phyloP scores from a whole-genome alignment of 23 red algal genomes.

The Gracilaria domingensis region DNA sequence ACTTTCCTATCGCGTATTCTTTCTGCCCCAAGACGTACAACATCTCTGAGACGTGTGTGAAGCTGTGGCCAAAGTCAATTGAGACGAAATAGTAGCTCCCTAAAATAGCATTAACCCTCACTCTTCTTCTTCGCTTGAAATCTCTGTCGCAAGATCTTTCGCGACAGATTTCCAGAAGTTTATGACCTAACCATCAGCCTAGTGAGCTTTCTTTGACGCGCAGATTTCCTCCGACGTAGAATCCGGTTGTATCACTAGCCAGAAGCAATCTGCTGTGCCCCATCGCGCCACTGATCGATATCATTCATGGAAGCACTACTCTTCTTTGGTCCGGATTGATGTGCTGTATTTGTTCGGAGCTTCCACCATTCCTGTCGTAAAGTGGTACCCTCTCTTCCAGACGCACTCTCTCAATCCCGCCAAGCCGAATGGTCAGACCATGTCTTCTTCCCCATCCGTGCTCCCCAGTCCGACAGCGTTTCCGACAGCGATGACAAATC shows the following conservation, averaged over 20 bases:
- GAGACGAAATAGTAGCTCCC: not conserved
- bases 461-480: constrained; percentile 55
- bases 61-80: not conserved
- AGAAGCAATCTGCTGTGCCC: not conserved
- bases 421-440: constrained; percentile 59
- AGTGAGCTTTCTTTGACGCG: not conserved
- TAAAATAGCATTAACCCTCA: no score
- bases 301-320: not conserved
- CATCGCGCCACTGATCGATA: constrained; percentile 42
- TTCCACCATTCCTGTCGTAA: constrained; percentile 34
- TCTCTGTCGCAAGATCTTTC: constrained; percentile 4
- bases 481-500: not conserved
- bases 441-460: constrained; percentile 20
- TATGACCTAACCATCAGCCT: constrained; percentile 1
- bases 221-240: not conserved
- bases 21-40: no score
- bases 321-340: not conserved
- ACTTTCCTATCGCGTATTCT: no score
- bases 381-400: not conserved
- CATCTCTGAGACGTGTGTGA: not conserved
- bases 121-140: not conserved
- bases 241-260: no score
- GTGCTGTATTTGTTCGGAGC: not conserved
- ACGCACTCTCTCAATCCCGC: constrained; percentile 36
- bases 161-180: constrained; percentile 27